Evolutionary conservation across 176 grass and related monocot genomes (phyloP), one percentile per base, ranked within the genome.

Genomic region (Phyllostachys edulis): DNA sequence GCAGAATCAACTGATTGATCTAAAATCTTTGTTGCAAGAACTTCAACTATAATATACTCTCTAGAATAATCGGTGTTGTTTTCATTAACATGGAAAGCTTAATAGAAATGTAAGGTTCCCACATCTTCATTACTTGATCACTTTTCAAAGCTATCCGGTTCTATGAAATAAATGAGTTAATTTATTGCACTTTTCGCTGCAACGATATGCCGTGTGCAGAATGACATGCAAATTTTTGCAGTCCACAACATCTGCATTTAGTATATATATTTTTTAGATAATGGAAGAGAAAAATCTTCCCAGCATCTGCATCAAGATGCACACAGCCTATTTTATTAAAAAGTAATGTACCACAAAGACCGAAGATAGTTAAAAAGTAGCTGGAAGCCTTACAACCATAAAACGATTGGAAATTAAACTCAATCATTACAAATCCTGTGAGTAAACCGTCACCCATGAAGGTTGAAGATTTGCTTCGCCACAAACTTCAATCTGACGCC

Each of bases 31-130:
- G 37, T 69, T 32, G 13, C 80, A 97, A 92, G 85, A 97, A 97
- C 86, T 46, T 97, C 51, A 94, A 92, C 92, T 67, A 86, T 73
- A 97, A 97, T 69, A 87, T 47, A 42, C 86, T 97, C 63, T 91
- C 85, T 61, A 88, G 92, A 90, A 60, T 91, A 85, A 81, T 97
- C 75, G 88, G 88, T 78, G 89, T 92, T 89, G 81, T 87, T 66
- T 94, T 97, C 20, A 67, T 87, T 20, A 90, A 93, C 67, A 90
- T 94, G 85, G 84, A 82, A 86, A 84, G 44, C 78, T 87, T 93
- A 82, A 86, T 88, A 92, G 86, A 60, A 59, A 80, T 95, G 92
- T 98, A 92, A 71, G 85, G 42, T 73, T 68, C 38, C 11, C 70
- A 51, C 4, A 67, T 76, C 38, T 77, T 85, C 6, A 69, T 78